Evolutionary conservation across 768 basidiomycete genomes (phyloP).

Genomic region (Thelephora ganbajun): DNA sequence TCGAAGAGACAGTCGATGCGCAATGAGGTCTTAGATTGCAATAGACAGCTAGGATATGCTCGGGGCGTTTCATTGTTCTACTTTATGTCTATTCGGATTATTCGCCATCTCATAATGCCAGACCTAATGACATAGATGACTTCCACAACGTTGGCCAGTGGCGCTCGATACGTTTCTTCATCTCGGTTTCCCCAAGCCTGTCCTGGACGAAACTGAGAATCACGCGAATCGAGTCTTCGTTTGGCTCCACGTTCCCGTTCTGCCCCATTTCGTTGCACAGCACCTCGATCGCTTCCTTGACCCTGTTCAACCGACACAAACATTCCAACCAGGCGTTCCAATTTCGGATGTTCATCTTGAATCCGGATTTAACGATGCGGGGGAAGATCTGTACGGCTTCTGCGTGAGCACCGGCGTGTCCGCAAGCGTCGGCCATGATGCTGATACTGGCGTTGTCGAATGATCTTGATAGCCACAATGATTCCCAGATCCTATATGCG

Average conservation of each 20-base stretch:
- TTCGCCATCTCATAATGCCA: conserved; percentile 1
- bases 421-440: conserved; percentile 81
- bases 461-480: conserved; percentile 41
- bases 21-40: conserved; percentile 10
- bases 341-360: conserved; percentile 44
- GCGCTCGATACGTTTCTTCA: conserved; percentile 30
- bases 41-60: background rate
- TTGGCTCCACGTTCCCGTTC: conserved; percentile 29
- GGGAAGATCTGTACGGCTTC: conserved; percentile 41
- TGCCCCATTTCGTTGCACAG: conserved; percentile 54
- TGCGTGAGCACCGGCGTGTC: conserved; percentile 35
- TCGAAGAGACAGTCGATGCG: conserved; percentile 54
- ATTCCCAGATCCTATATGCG: conserved; percentile 71
- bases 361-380: conserved; percentile 35
- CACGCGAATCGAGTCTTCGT: conserved; percentile 34
- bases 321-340: conserved; percentile 83
- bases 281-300: conserved; percentile 54
- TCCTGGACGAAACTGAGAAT: conserved; percentile 40
- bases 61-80: background rate
- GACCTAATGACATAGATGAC: conserved; percentile 8
- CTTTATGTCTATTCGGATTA: background rate
- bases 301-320: conserved; percentile 53
- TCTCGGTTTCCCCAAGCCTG: conserved; percentile 27
- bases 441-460: conserved; percentile 56
- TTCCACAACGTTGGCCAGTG: conserved; percentile 25